These are phyloP conservation scores for Aureobasidium sp. DNA, from an alignment of 2,329 filamentous ascomycete genomes.

Conservation along the genomic window DNA sequence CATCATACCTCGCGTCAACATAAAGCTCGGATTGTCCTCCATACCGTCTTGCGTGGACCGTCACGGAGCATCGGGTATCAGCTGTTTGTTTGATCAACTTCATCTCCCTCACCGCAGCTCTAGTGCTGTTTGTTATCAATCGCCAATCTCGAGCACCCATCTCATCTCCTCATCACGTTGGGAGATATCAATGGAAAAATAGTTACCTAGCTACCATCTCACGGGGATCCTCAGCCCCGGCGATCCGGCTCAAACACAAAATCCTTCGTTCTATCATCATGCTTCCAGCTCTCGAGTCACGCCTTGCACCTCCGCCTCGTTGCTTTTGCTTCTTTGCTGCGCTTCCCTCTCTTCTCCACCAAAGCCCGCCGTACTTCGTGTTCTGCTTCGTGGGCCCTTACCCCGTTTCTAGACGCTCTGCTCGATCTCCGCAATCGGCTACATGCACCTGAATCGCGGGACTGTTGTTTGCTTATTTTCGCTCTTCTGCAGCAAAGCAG, in stretches of 20 bases:
- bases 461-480: slow-evolving; percentile 10
- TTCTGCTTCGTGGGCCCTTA: neutral
- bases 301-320: neutral
- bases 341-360: neutral
- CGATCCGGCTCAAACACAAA: slow-evolving; percentile 1
- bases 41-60: neutral
- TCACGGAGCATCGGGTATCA: slow-evolving; percentile 4
- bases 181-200: neutral
- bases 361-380: neutral
- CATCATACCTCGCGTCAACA: slow-evolving; percentile 7
- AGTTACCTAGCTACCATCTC: neutral
- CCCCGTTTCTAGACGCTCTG: neutral
- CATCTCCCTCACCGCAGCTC: neutral
- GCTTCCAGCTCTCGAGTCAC: slow-evolving; percentile 2
- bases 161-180: slow-evolving; percentile 8
- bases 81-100: slow-evolving; percentile 2
- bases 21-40: neutral
- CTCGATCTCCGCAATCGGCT: neutral
- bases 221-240: slow-evolving; percentile 2
- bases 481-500: neutral
- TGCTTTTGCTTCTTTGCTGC: slow-evolving; percentile 3
- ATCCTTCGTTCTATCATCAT: slow-evolving; percentile 1
- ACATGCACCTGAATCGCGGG: neutral
- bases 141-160: neutral
- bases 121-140: neutral